These are phyloP conservation scores for Leishmania aethiopica DNA, from an alignment of 208 protist species.

Conservation along the genomic window DNA sequence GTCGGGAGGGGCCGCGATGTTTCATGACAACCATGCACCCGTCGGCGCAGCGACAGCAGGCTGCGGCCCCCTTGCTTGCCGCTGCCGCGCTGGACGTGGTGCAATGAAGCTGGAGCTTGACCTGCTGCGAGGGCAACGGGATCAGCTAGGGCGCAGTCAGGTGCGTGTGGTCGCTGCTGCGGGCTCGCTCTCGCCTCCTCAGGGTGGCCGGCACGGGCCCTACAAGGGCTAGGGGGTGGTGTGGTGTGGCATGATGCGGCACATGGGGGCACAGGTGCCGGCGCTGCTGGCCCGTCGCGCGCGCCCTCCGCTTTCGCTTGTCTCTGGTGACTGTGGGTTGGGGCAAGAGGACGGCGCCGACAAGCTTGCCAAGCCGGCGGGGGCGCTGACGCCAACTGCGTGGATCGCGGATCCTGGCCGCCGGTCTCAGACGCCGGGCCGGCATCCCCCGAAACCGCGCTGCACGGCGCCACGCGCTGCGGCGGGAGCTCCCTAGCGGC, in stretches of 20 bases:
- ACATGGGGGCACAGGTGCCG: background rate
- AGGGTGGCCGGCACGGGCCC: too few species aligned
- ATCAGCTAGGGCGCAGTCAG: background rate
- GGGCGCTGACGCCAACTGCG: background rate
- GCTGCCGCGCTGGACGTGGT: background rate
- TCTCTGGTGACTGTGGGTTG: background rate
- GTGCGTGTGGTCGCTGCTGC: background rate
- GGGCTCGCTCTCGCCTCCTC: background rate
- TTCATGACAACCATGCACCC: background rate
- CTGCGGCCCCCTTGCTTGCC: background rate
- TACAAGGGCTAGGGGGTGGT: too few species aligned
- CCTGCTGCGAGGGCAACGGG: background rate
- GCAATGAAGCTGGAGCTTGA: background rate
- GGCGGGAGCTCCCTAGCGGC: background rate
- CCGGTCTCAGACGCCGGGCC: background rate
- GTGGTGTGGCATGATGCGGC: background rate
- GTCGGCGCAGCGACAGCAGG: background rate
- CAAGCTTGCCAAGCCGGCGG: background rate
- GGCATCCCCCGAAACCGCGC: background rate
- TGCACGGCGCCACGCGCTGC: background rate
- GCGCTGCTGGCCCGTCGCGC: background rate
- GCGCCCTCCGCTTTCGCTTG: background rate
- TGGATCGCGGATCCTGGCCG: background rate
- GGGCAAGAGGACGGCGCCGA: background rate
- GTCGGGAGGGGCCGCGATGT: background rate